These are phyloP conservation scores for Colletotrichum sublineola DNA, from an alignment of 2,329 filamentous ascomycete species.

Conservation along the genomic window DNA sequence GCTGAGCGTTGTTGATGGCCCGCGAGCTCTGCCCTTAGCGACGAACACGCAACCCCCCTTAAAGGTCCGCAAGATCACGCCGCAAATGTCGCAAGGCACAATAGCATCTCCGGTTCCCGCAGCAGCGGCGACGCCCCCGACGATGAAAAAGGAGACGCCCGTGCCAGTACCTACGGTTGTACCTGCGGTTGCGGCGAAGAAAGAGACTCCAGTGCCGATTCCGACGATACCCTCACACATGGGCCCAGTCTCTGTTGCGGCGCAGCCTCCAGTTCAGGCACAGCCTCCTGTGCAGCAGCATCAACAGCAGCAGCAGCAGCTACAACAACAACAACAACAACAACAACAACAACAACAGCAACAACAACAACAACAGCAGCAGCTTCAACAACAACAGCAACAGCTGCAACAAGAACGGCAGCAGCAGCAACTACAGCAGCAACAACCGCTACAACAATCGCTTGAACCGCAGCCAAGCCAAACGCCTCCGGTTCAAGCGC, in stretches of 20 bases:
- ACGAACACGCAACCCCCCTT: slow-evolving; percentile 41
- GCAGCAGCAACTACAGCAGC: not conserved
- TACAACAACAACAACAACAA: not conserved
- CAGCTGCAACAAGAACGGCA: not conserved
- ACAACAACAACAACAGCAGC: not conserved
- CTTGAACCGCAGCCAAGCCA: slow-evolving; percentile 7
- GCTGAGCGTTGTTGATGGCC: slow-evolving; percentile 28
- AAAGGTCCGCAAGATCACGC: slow-evolving; percentile 40
- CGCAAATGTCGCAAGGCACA: slow-evolving; percentile 20
- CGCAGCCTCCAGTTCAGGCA: slow-evolving; percentile 1
- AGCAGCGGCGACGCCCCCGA: slow-evolving; percentile 15
- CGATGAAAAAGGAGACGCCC: slow-evolving; percentile 33
- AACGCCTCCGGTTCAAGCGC: slow-evolving; percentile 8
- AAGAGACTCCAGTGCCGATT: slow-evolving; percentile 32
- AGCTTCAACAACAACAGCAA: not conserved
- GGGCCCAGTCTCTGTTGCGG: not conserved
- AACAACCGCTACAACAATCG: not conserved
- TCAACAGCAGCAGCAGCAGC: not conserved
- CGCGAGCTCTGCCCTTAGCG: slow-evolving; percentile 2
- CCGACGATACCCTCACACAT: slow-evolving; percentile 17
- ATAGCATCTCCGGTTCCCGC: slow-evolving; percentile 30
- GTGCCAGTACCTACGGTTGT: slow-evolving; percentile 28
- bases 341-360: not conserved
- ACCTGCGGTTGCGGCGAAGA: slow-evolving; percentile 20
- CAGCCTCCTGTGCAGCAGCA: slow-evolving; percentile 3